A percentile compares a stretch with the other conserved stretches of the same genome.
phyloP scores from a whole-genome alignment of 331 rosid species.

The Prunus yedoensis region DNA sequence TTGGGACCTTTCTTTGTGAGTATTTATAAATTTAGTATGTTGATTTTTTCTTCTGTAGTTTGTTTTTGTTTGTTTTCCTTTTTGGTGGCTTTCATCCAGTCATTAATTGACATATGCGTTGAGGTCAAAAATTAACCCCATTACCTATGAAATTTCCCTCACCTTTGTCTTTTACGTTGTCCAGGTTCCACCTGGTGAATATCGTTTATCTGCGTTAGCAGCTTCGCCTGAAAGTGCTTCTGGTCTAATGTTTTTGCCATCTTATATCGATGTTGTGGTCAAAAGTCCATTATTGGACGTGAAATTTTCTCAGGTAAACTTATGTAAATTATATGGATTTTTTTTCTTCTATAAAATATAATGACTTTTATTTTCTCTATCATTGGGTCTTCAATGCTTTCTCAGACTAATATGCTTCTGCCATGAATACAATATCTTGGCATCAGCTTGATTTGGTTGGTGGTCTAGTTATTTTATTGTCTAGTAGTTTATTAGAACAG shows the following conservation, averaged over 20 bases:
- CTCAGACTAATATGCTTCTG: background rate
- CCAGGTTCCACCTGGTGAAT: slow-evolving; percentile 91
- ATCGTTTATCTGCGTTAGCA: slow-evolving; percentile 89
- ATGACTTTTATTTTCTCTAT: background rate
- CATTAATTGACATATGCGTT: background rate
- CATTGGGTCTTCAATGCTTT: background rate
- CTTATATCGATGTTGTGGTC: slow-evolving; percentile 69
- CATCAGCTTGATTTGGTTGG: background rate
- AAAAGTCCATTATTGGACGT: slow-evolving; percentile 73
- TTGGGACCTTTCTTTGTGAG: background rate
- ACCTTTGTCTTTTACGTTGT: slow-evolving; percentile 16
- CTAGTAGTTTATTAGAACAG: background rate
- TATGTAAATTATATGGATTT: background rate
- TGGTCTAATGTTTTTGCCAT: slow-evolving; percentile 82
- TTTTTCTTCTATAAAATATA: background rate
- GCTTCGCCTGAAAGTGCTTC: slow-evolving; percentile 71
- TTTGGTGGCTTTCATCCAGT: background rate
- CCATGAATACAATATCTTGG: background rate
- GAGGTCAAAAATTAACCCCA: background rate
- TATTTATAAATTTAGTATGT: background rate
- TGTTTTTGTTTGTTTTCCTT: background rate
- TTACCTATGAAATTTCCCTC: slow-evolving; percentile 10
- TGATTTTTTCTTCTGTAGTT: slow-evolving; percentile 8
- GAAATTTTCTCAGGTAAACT: slow-evolving; percentile 82
- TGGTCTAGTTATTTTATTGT: background rate